Evolutionary conservation across 768 basidiomycete genomes (phyloP).

Genomic region (Fibroporia radiculosa): DNA sequence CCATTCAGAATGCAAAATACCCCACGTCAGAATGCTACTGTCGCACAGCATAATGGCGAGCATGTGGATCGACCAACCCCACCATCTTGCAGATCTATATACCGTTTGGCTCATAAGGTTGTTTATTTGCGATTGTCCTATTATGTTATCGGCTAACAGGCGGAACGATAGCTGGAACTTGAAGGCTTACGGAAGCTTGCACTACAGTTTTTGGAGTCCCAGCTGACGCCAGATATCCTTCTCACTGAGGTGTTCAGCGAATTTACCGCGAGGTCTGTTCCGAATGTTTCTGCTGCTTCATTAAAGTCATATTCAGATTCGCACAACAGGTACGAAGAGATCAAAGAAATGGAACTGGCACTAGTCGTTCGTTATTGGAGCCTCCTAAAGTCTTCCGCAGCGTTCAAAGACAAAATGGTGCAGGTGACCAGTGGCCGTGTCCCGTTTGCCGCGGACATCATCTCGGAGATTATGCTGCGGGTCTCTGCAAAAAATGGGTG

Average conservation of each 20-base stretch:
- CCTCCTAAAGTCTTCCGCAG: constrained; percentile 1
- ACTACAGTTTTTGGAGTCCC: constrained; percentile 5
- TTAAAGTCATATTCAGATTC: neutral
- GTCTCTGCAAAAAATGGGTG: neutral
- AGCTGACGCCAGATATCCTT: constrained; percentile 5
- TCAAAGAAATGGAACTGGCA: constrained; percentile 9
- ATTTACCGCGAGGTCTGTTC: constrained; percentile 8
- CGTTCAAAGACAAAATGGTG: constrained; percentile 7
- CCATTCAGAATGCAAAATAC: neutral
- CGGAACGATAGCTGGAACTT: constrained; percentile 2
- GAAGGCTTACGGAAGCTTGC: constrained; percentile 7
- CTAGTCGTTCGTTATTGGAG: constrained; percentile 10
- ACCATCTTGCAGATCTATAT: constrained; percentile 2
- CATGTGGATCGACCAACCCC: constrained; percentile 1
- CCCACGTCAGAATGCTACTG: neutral
- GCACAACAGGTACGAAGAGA: constrained; percentile 7
- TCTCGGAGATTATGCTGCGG: constrained; percentile 2
- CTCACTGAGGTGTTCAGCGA: constrained; percentile 11
- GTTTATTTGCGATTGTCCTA: neutral
- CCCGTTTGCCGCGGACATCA: constrained; percentile 2
- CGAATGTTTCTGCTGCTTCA: neutral
- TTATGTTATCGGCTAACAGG: neutral
- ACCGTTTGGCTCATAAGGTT: constrained; percentile 1
- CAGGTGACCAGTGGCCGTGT: constrained; percentile 5
- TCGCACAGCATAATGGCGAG: neutral